Evolutionary conservation across 73 alveolate genomes (phyloP).

Genomic region (Paramecium bursaria): DNA sequence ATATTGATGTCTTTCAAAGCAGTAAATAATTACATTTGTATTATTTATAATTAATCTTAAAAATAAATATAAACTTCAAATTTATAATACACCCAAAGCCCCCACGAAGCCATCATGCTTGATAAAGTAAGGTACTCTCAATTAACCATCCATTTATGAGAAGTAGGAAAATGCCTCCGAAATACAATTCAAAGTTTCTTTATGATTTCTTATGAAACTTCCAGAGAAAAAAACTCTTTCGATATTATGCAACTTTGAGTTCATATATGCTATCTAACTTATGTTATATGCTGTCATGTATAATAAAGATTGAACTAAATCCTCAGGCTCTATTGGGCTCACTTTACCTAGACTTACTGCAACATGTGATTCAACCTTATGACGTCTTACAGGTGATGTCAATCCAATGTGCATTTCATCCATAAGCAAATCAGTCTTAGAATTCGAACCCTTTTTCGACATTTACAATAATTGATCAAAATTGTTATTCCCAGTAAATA

Average conservation of each 20-base stretch:
- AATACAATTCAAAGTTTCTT: conserved; percentile 63
- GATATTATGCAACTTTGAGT: conserved; percentile 58
- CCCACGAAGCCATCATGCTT: conserved; percentile 70
- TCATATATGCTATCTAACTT: conserved; percentile 63
- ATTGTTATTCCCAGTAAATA: conserved; percentile 61
- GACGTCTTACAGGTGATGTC: conserved; percentile 49
- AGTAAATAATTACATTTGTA: too few species aligned
- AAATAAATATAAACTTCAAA: too few species aligned
- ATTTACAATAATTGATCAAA: conserved; percentile 65
- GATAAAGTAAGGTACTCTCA: conserved; percentile 62
- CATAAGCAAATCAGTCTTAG: conserved; percentile 56
- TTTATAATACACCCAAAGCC: conserved; percentile 60
- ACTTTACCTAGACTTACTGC: conserved; percentile 67
- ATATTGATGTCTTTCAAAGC: too few species aligned
- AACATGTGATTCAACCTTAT: conserved; percentile 57
- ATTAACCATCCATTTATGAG: conserved; percentile 24
- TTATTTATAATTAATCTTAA: too few species aligned
- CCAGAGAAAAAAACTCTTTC: conserved; percentile 69
- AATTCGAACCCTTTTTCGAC: conserved; percentile 62
- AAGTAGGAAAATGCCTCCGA: conserved; percentile 59
- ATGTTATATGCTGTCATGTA: conserved; percentile 68
- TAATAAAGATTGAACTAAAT: conserved; percentile 57
- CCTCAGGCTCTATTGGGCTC: conserved; percentile 6
- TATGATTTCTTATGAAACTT: conserved; percentile 64
- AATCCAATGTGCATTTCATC: conserved; percentile 55